These are phyloP conservation scores for Hypholoma sublateritium DNA, from an alignment of 768 basidiomycete genomes.

Conservation along the genomic window DNA sequence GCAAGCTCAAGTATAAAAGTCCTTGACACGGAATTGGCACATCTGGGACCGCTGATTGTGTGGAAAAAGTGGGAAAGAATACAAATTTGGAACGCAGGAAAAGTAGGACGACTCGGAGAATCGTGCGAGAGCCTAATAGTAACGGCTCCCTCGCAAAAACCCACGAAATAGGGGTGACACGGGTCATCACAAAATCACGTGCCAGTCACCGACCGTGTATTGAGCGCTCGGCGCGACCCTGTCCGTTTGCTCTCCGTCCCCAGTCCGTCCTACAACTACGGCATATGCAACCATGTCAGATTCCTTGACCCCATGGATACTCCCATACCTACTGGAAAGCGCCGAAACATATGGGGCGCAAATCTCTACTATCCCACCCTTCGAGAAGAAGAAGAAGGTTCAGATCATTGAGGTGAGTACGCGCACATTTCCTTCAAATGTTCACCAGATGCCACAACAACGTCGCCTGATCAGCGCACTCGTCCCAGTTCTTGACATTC, in stretches of 20 bases:
- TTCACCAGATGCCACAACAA: neutral
- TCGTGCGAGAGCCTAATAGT: too few species aligned
- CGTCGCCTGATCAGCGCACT: neutral
- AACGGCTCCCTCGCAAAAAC: too few species aligned
- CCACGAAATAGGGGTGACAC: too few species aligned
- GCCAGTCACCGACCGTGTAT: neutral
- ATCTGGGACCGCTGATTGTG: neutral
- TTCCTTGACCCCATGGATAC: constrained; percentile 55
- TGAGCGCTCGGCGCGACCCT: too few species aligned
- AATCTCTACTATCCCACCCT: constrained; percentile 31
- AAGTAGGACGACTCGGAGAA: too few species aligned
- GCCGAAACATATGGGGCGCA: constrained; percentile 55
- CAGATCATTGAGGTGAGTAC: constrained; percentile 55
- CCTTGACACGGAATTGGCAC: neutral
- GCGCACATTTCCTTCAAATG: neutral
- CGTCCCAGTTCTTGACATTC: constrained; percentile 55
- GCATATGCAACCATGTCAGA: constrained; percentile 36
- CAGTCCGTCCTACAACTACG: too few species aligned
- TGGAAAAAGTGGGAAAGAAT: neutral
- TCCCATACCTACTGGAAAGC: constrained; percentile 45
- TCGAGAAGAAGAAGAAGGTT: constrained; percentile 45
- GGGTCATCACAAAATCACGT: neutral
- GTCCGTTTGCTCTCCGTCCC: too few species aligned
- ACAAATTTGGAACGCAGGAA: neutral
- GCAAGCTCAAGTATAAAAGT: neutral